Base-by-base conservation (phyloP, 73 alveolate species). In the Paramecium caudatum region DNA sequence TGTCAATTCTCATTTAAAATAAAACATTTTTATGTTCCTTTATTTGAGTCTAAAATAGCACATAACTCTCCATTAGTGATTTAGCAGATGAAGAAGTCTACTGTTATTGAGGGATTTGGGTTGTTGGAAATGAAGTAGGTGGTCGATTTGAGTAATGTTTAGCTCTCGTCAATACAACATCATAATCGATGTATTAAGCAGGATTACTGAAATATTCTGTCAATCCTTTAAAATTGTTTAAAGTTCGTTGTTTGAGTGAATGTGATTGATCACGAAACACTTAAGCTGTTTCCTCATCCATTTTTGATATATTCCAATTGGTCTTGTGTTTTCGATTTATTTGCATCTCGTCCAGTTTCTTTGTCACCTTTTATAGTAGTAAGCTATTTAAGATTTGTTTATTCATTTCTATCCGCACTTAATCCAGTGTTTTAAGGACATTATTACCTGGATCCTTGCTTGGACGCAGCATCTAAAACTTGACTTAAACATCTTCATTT, bases 131-230 rank as follows among this genome's bases (percentile, higher is more conserved):
- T 41, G 88, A 74, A 16, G 88, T 45, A 13, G 88, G 88, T 13
- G 88, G 88, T 43, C 88, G 17, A 74, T 74, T 74, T 12, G 55
- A 8, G 32, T 74, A 68, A 74, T 74, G 55, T 74, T 74, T 74
- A 5, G 88, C 88, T 19, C 43, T 74, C 2, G 88, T 34, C 19
- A 74, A 21, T 6, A 74, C 88, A 0, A 74, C 65, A 39, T 74
- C 88, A 43, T 74, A 74, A 74, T 74, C 88, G 3, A 74, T 74
- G 10, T 74, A 74, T 45, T 74, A 74, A 7, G 88, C 88, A 37
- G 88, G 88, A 74, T 74, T 74, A 41, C 55, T 27, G 41, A 74
- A 74, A 43, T 74, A 74, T 45, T 74, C 88, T 12, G 88, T 74
- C 32, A 74, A 43, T 6, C 88, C 88, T 74, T 74, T 74, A 45